Conservation (phyloP, 1,139 yeast species). For the Pneumocystis carinii region DNA sequence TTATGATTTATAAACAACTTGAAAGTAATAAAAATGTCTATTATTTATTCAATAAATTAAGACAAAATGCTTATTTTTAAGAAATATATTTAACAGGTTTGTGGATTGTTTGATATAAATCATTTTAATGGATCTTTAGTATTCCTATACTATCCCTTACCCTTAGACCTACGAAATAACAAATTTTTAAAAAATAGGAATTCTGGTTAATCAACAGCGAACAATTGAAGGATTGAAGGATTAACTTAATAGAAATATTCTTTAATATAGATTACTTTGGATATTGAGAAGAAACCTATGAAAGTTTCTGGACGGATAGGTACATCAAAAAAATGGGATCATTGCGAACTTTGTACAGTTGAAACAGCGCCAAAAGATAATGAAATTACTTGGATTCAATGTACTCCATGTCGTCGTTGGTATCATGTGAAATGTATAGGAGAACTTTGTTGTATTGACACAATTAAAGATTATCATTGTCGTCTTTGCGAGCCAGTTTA, state of each 20-base stretch:
- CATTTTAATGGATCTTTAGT: too few species aligned
- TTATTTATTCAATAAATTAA: too few species aligned
- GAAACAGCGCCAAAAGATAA: conserved; percentile 14
- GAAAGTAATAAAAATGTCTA: too few species aligned
- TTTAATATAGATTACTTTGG: not conserved
- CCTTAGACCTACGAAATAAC: too few species aligned
- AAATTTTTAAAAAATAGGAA: too few species aligned
- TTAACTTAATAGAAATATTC: not conserved
- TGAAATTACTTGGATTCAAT: conserved; percentile 39
- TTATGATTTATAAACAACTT: too few species aligned
- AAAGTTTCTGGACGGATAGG: not conserved
- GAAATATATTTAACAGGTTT: too few species aligned
- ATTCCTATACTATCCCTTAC: too few species aligned
- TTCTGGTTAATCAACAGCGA: too few species aligned
- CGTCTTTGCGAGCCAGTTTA: conserved; percentile 29
- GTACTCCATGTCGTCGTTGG: conserved; percentile 50
- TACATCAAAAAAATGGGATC: conserved; percentile 14
- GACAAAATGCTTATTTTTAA: too few species aligned
- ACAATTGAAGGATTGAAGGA: not conserved
- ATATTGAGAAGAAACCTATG: not conserved
- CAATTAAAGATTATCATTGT: conserved; percentile 44
- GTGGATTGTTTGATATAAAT: too few species aligned
- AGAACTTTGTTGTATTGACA: conserved; percentile 26
- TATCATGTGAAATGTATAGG: conserved; percentile 41
- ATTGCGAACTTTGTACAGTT: conserved; percentile 14